Evolutionary conservation across 2,329 filamentous ascomycete genomes (phyloP), one percentile per base, ranked within the genome.

Genomic region (Fusarium guadeloupense): DNA sequence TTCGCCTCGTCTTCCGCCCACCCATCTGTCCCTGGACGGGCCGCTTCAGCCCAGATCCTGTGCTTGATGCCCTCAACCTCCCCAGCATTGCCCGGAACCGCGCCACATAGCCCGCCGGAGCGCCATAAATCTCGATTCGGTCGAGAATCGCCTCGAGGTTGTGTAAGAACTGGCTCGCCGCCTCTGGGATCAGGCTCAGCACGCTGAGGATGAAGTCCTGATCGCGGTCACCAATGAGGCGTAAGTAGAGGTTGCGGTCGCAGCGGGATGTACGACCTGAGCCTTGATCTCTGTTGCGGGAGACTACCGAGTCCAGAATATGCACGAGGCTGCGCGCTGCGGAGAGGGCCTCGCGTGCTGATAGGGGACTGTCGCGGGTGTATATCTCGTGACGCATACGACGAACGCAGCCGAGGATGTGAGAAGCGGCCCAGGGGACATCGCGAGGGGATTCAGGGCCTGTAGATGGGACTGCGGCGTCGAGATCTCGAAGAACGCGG

Each of bases 391-490:
- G 71, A 38, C 75, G 73, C 54, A 86, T 79, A 54, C 80, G 77
- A 26, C 67, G 62, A 12, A 80, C 72, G 21, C 78, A 78, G 17
- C 76, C 74, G 7, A 72, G 63, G 25, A 85, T 75, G 50, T 84
- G 83, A 6, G 66, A 70, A 1, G 80, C 78, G 4, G 82, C 83
- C 83, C 83, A 85, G 9, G 72, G 47, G 2, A 82, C 80, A 53
- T 82, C 67, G 16, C 71, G 68, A 2, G 74, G 70, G 1, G 71
- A 70, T 63, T 82, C 72, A 42, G 40, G 17, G 8, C 54, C 47
- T 14, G 41, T 23, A 13, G 26, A 41, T 28, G 23, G 26, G 17
- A 26, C 33, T 9, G 62, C 33, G 0, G 69, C 54, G 49, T 80
- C 75, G 31, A 85, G 72, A 12, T 78, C 75, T 9, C 72, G 70